Evolutionary conservation across 441 rosid species (phyloP).

Genomic region (Viola pubescens): DNA sequence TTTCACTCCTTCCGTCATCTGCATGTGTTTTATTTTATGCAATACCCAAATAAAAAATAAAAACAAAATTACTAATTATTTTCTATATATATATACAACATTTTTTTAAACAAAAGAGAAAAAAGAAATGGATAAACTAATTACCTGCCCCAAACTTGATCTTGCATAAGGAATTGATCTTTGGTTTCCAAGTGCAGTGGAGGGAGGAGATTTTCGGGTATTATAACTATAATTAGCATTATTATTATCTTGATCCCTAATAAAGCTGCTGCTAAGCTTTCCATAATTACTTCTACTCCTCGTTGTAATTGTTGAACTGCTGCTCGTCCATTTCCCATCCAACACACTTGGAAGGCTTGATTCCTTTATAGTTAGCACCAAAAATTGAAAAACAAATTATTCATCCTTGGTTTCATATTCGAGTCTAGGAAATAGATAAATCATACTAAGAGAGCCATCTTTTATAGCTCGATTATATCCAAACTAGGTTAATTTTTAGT

Average conservation of each 20-base stretch:
- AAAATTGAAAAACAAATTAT: not conserved
- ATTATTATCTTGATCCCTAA: too few relatives aligned
- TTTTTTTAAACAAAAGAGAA: not conserved
- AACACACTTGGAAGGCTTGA: constrained; percentile 61
- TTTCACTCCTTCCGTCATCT: constrained; percentile 66
- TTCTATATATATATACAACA: not conserved
- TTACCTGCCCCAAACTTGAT: constrained; percentile 55
- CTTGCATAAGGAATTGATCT: constrained; percentile 66
- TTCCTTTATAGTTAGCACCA: constrained; percentile 35
- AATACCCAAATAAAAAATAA: too few relatives aligned
- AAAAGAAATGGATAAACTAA: not conserved
- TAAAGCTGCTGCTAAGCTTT: constrained; percentile 17
- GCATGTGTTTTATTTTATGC: constrained; percentile 11
- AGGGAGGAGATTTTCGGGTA: constrained; percentile 35
- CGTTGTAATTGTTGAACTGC: constrained; percentile 41
- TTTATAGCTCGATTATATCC: too few relatives aligned
- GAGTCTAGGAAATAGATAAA: too few relatives aligned
- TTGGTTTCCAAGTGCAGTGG: constrained; percentile 32
- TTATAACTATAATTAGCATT: constrained; percentile 17
- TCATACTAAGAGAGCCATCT: too few relatives aligned
- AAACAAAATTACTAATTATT: not conserved
- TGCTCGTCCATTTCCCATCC: constrained; percentile 39
- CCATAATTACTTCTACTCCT: constrained; percentile 57
- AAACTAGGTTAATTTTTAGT: too few relatives aligned
- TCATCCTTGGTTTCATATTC: too few relatives aligned